These are phyloP conservation scores for Pichia sp. DNA, from an alignment of 1,139 yeast species.

Conservation along the genomic window DNA sequence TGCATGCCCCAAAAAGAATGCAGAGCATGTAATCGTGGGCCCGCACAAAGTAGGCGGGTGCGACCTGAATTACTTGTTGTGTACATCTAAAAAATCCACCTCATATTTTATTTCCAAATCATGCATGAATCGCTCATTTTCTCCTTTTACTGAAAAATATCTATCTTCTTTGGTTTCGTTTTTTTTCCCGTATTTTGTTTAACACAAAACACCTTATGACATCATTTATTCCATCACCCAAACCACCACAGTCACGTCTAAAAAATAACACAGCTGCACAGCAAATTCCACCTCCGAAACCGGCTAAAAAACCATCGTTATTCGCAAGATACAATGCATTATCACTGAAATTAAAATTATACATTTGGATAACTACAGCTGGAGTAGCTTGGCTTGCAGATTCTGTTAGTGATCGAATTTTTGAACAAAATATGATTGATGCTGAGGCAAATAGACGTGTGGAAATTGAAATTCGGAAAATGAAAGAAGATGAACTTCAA, in stretches of 20 bases:
- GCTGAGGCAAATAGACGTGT: constrained; percentile 29
- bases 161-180: too few relatives aligned
- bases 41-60: too few relatives aligned
- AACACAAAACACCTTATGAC: constrained; percentile 2
- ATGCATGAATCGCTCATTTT: too few relatives aligned
- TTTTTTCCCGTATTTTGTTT: background rate
- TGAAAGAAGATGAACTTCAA: constrained; percentile 6
- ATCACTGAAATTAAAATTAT: constrained; percentile 27
- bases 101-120: too few relatives aligned
- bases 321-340: constrained; percentile 21
- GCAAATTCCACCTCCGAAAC: background rate
- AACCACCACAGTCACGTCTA: constrained; percentile 11
- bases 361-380: constrained; percentile 27
- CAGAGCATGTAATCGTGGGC: too few relatives aligned
- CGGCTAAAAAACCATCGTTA: constrained; percentile 12
- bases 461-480: constrained; percentile 22
- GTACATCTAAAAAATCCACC: too few relatives aligned
- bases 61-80: too few relatives aligned
- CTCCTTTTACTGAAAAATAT: too few relatives aligned
- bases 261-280: background rate
- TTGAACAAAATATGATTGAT: constrained; percentile 29
- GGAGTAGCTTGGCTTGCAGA: constrained; percentile 28
- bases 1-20: too few relatives aligned
- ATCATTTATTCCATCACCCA: constrained; percentile 1
- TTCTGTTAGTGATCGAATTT: constrained; percentile 24